phyloP scores from a whole-genome alignment of 768 basidiomycete genomes.

The Boletellus ananas region DNA sequence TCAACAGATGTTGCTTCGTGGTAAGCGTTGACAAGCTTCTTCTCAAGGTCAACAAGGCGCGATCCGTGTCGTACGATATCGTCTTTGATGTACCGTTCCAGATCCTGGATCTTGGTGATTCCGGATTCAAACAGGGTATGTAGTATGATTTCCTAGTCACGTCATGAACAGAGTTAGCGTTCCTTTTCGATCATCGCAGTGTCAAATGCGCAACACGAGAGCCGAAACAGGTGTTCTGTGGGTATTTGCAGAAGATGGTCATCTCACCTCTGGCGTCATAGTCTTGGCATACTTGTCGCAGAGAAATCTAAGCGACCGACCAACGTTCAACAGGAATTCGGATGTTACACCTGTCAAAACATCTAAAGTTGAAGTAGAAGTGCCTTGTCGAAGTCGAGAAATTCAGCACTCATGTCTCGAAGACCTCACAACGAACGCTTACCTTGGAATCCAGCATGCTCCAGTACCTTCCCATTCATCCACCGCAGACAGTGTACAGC shows the following conservation, averaged over 20 bases:
- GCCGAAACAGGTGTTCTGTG: neutral
- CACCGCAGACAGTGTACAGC: constrained; percentile 65
- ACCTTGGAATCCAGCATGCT: constrained; percentile 94
- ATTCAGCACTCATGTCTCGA: constrained; percentile 2
- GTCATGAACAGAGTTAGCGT: constrained; percentile 1
- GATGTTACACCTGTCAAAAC: constrained; percentile 72
- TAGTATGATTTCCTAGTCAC: constrained; percentile 81
- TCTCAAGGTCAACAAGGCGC: constrained; percentile 74
- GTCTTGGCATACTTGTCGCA: constrained; percentile 74
- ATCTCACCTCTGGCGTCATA: constrained; percentile 81
- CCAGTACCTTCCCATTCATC: constrained; percentile 74
- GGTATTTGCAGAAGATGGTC: neutral
- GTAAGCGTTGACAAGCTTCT: constrained; percentile 82
- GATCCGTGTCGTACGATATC: constrained; percentile 81
- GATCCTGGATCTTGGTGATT: constrained; percentile 66
- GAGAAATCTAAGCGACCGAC: constrained; percentile 77
- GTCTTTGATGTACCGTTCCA: constrained; percentile 86
- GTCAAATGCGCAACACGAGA: neutral
- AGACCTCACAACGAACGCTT: constrained; percentile 20
- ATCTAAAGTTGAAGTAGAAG: constrained; percentile 73
- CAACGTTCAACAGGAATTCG: constrained; percentile 83
- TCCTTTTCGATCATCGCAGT: neutral
- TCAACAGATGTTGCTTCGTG: constrained; percentile 59
- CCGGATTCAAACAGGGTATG: constrained; percentile 92
- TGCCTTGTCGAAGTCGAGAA: constrained; percentile 42